phyloP scores from a whole-genome alignment of 2,329 filamentous ascomycete genomes.

The Helminthosporium solani region DNA sequence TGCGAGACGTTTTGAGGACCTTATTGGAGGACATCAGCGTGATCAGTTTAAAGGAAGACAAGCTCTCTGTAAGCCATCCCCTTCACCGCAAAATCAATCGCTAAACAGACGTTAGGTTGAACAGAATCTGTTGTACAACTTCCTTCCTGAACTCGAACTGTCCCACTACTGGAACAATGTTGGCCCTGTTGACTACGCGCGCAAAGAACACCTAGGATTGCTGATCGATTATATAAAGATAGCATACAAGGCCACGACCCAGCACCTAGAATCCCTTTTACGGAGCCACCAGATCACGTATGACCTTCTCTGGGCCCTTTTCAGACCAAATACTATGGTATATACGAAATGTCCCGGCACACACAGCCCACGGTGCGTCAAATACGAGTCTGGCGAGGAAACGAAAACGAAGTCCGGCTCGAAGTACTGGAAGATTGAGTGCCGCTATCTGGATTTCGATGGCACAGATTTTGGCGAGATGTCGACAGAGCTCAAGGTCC shows the following conservation, averaged over 20 bases:
- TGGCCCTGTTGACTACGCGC: constrained; percentile 2
- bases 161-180: constrained; percentile 6
- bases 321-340: constrained; percentile 6
- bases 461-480: constrained; percentile 6
- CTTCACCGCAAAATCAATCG: constrained; percentile 3
- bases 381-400: constrained; percentile 5
- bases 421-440: constrained; percentile 6
- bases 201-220: constrained; percentile 9
- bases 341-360: constrained; percentile 7
- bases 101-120: constrained; percentile 3
- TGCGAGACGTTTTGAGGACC: constrained; percentile 8
- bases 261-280: constrained; percentile 7
- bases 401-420: constrained; percentile 6
- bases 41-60: constrained; percentile 6
- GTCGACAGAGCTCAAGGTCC: constrained; percentile 5
- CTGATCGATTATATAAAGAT: constrained; percentile 8
- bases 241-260: constrained; percentile 5
- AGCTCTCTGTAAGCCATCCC: constrained; percentile 4
- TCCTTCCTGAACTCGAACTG: constrained; percentile 2
- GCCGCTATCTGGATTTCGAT: constrained; percentile 6
- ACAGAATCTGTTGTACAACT: constrained; percentile 2
- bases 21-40: not conserved
- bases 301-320: constrained; percentile 8
- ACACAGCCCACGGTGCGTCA: constrained; percentile 1
- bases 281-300: constrained; percentile 8